Base-by-base conservation (phyloP, 1,139 yeast genomes). In the Yamadazyma kanchanaburiensis region DNA sequence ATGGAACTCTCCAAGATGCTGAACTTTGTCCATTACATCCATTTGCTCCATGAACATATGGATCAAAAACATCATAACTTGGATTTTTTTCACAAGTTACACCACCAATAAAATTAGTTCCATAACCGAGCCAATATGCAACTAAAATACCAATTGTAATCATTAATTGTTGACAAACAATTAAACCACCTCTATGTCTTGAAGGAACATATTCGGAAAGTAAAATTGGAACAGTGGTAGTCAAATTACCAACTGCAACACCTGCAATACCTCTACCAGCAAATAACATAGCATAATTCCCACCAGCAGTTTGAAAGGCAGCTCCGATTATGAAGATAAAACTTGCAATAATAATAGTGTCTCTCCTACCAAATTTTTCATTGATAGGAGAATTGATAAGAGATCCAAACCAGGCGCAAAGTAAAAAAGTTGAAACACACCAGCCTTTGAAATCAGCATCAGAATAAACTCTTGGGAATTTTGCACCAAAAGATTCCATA, bases 81-180 rank as follows among this genome's bases (percentile, higher is more conserved):
- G 33, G 32, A 21, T 35, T 23, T 7, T 35, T 38, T n/a, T 35
- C 37, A 37, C 46, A 42, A 18, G 34, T 30, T 11, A 46, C 42
- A 15, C 51, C 51, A 26, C 51, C 51, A 39, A 46, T 45, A 26
- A 32, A 46, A 24, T 46, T 43, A 10, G 47, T 44, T 14, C 88
- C 89, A 46, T 77, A 81, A 46, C 77, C 84, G 40, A 78, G 61
- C 85, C 86, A 80, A 56, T 81, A 79, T 4, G 86, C 80, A 38
- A 77, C 55, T 51, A 75, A 65, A 30, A 83, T 77, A 42, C 88
- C 87, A 28, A 78, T 61, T 25, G 83, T 82, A 34, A 78, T 74
- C 35, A 78, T 69, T 15, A 80, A 71, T 37, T 84, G 87, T 48
- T 80, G 82, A 43, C 77, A 58, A 43, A 74, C 68, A 31, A 80